Conservation (phyloP, 345 rosid species). For the Sonneratia caseolaris region DNA sequence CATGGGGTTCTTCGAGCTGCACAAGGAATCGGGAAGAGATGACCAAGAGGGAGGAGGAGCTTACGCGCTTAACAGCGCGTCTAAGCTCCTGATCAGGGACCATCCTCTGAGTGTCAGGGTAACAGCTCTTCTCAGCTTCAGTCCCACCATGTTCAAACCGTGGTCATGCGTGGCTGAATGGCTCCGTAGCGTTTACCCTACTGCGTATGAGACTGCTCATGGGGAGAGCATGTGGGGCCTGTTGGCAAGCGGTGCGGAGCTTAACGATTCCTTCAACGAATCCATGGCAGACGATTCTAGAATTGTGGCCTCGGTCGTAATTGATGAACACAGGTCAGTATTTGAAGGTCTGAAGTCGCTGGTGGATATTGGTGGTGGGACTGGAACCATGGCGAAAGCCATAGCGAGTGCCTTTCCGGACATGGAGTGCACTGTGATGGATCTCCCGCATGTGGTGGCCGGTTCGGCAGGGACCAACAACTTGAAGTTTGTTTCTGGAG, state of each 20-base stretch:
- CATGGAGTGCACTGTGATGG: constrained; percentile 16
- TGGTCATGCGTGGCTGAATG: constrained; percentile 20
- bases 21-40: not conserved
- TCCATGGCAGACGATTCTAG: constrained; percentile 24
- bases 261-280: constrained; percentile 6
- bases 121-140: constrained; percentile 2
- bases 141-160: constrained; percentile 6
- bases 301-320: constrained; percentile 3
- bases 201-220: constrained; percentile 1
- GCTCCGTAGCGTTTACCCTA: constrained; percentile 13
- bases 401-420: constrained; percentile 14
- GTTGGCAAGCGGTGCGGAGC: not conserved
- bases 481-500: constrained; percentile 23
- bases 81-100: constrained; percentile 18
- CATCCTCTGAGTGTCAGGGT: not conserved
- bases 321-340: not conserved
- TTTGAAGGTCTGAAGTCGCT: constrained; percentile 22
- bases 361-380: constrained; percentile 26
- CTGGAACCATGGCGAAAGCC: constrained; percentile 17
- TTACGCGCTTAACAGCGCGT: constrained; percentile 15
- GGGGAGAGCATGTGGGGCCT: constrained; percentile 13
- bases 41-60: constrained; percentile 5
- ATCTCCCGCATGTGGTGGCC: constrained; percentile 12
- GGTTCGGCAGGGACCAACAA: constrained; percentile 13
- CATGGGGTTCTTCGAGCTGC: constrained; percentile 24